phyloP scores from a whole-genome alignment of 1,139 yeast species.

The Pichia sp. region DNA sequence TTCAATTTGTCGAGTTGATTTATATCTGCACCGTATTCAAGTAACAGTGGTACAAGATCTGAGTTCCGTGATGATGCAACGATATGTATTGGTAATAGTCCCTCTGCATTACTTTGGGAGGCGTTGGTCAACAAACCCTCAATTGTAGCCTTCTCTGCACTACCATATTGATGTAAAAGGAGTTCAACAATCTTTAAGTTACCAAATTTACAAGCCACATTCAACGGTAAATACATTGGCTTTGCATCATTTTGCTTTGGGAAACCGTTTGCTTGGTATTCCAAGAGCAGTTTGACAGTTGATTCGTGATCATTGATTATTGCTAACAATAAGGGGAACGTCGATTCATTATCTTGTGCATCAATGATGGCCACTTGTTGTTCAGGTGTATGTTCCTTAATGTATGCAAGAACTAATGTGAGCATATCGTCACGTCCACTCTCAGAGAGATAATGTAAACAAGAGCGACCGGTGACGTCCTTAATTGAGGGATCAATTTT shows the following conservation, averaged over 20 bases:
- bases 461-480: slow-evolving; percentile 73
- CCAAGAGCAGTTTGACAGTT: slow-evolving; percentile 42
- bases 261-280: slow-evolving; percentile 48
- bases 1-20: slow-evolving; percentile 78
- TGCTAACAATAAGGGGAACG: slow-evolving; percentile 76
- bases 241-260: slow-evolving; percentile 45
- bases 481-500: slow-evolving; percentile 34
- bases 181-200: slow-evolving; percentile 63
- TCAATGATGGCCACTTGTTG: slow-evolving; percentile 29
- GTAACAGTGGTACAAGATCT: slow-evolving; percentile 58
- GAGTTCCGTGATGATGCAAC: slow-evolving; percentile 80
- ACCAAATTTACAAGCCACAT: slow-evolving; percentile 86
- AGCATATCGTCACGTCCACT: slow-evolving; percentile 53
- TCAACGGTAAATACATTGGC: slow-evolving; percentile 70
- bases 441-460: slow-evolving; percentile 85
- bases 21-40: slow-evolving; percentile 69
- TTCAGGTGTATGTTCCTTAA: slow-evolving; percentile 2
- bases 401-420: slow-evolving; percentile 29
- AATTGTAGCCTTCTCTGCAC: slow-evolving; percentile 23
- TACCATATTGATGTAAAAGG: slow-evolving; percentile 37
- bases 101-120: slow-evolving; percentile 71
- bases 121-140: slow-evolving; percentile 28
- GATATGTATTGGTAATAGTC: slow-evolving; percentile 81
- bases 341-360: slow-evolving; percentile 60
- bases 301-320: slow-evolving; percentile 62